These are phyloP conservation scores for Blastocladiella emersonii DNA, from an alignment of 371 early-diverging fungal species.

Conservation along the genomic window DNA sequence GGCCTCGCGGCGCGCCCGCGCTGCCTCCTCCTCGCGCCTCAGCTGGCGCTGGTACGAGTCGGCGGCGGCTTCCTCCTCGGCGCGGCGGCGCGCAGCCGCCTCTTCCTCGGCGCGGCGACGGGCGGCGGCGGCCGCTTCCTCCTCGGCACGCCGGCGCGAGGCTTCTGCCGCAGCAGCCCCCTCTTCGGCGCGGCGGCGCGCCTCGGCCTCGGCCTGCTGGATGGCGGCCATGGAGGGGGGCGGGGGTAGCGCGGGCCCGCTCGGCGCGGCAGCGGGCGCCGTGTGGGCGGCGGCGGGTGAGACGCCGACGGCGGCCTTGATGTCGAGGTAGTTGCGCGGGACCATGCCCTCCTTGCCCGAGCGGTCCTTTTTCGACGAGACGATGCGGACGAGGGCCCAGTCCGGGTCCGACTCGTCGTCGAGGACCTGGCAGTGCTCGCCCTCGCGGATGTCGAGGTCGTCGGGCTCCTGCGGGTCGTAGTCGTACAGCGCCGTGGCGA, in stretches of 20 bases:
- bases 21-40: slow-evolving; percentile 18
- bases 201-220: slow-evolving; percentile 16
- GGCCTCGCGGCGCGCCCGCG: slow-evolving; percentile 12
- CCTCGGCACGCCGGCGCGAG: neutral
- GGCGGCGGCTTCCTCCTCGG: slow-evolving; percentile 10
- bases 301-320: slow-evolving; percentile 10
- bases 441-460: slow-evolving; percentile 61
- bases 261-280: neutral
- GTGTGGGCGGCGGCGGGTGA: neutral
- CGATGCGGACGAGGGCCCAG: slow-evolving; percentile 47
- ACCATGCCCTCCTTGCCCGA: slow-evolving; percentile 51
- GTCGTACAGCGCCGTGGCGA: slow-evolving; percentile 55
- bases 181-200: slow-evolving; percentile 10
- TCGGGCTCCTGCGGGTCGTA: slow-evolving; percentile 63
- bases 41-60: slow-evolving; percentile 23
- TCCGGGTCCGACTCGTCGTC: slow-evolving; percentile 63
- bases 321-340: slow-evolving; percentile 61
- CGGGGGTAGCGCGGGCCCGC: slow-evolving; percentile 2
- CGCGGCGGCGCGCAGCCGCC: no score
- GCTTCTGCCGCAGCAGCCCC: neutral
- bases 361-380: slow-evolving; percentile 14
- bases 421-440: slow-evolving; percentile 46
- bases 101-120: slow-evolving; percentile 20
- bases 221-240: slow-evolving; percentile 1
- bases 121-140: slow-evolving; percentile 15